Evolutionary conservation across 257 asterid species (phyloP).

Genomic region (Solanum habrochaites): DNA sequence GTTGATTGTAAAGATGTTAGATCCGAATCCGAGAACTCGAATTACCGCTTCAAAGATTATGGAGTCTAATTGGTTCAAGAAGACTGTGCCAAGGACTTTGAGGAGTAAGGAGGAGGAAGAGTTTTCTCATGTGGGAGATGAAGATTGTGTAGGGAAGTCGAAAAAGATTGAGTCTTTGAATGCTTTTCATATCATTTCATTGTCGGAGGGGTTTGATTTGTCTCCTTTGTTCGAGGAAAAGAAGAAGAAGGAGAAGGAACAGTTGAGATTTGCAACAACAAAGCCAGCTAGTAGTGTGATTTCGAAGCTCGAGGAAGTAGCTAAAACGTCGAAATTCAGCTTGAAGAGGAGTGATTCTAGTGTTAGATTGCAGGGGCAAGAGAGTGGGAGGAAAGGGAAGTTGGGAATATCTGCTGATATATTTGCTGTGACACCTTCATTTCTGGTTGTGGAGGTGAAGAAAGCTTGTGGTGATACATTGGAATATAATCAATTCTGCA

Average conservation of each 20-base stretch:
- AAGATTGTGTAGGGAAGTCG: conserved; percentile 9
- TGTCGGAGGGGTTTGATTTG: conserved; percentile 52
- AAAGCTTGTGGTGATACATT: conserved; percentile 59
- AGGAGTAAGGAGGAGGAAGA: conserved; percentile 17
- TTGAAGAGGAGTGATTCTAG: conserved; percentile 50
- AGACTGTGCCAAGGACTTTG: conserved; percentile 6
- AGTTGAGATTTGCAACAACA: conserved; percentile 50
- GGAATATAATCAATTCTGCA: conserved; percentile 62
- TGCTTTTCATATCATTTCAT: conserved; percentile 57
- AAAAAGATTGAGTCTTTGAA: conserved; percentile 35
- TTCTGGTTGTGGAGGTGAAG: conserved; percentile 66
- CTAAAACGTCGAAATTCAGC: conserved; percentile 42
- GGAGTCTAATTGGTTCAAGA: conserved; percentile 50
- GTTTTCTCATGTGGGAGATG: background rate
- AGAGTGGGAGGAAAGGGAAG: conserved; percentile 66
- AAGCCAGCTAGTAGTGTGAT: conserved; percentile 59
- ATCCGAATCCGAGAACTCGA: conserved; percentile 43
- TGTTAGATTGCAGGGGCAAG: conserved; percentile 49
- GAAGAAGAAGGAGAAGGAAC: conserved; percentile 34
- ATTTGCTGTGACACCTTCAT: conserved; percentile 40
- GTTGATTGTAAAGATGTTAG: conserved; percentile 42
- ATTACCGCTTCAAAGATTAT: conserved; percentile 43
- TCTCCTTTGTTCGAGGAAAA: conserved; percentile 51
- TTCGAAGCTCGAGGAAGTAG: conserved; percentile 58
- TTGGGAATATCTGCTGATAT: conserved; percentile 57